Evolutionary conservation across 768 basidiomycete species (phyloP), one percentile per base, ranked within the genome.

Genomic region (Cantharellus cinnabarinus): DNA sequence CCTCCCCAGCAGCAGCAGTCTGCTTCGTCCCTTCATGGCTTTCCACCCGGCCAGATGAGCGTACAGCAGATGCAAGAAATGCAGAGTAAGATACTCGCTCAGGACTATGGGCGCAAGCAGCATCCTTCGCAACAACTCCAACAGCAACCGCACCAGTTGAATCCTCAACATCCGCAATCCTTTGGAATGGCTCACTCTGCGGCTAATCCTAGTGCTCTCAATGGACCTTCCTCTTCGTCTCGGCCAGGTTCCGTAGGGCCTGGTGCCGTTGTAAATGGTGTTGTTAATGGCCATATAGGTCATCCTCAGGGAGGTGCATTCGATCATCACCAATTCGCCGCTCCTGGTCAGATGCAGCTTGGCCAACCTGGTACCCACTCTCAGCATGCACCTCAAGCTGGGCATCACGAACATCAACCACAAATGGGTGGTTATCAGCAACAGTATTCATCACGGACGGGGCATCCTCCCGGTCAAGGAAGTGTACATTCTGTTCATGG

Each of bases 41-140:
- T 64, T 3, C 37, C 40, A 35, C 44, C 51, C 10, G 20, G 20
- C 20, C 20, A 29, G 20, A 29, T 29, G 20, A 29, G 20, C 20
- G 20, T 29, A 29, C 61, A 62, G 52, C 66, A 68, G 41, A 69
- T 68, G 40, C 65, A 65, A 2, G 65, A 63, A 39, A 66, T 66
- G 20, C 68, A 68, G 56, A 66, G 59, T 34, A 58, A 60, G 50
- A 57, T 42, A 44, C 42, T 57, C 37, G 44, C 48, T 20, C 60
- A 58, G 38, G 53, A 59, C 54, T 51, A 41, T 61, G 64, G 63
- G 62, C 41, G 63, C 42, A 58, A 60, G 39, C 63, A 61, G 37
- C 61, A 56, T 29, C 59, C 54, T 5, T 38, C n/a, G 20, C 59
- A 59, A 10, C 60, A 61, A 50, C 57, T 58, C n/a, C 52, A 50